Percentiles rank a stretch among this genome's conserved stretches.
phyloP scores from a whole-genome alignment of 78 protist species.

The Mantamonas sphyraenae region DNA sequence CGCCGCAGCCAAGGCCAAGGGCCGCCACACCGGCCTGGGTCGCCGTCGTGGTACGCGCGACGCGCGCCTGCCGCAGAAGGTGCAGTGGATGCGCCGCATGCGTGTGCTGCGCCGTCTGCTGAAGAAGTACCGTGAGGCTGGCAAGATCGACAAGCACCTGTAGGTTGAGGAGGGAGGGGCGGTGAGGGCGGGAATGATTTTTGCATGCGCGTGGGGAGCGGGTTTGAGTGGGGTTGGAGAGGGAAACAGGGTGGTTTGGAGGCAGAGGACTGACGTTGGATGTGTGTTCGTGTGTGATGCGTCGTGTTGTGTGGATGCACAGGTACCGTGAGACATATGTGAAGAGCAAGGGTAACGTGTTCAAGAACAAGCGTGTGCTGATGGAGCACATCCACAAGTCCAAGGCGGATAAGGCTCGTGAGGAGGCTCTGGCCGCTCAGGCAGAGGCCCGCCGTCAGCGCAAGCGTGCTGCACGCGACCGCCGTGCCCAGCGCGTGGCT shows the following conservation, averaged over 20 bases:
- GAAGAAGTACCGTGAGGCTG: constrained; percentile 88
- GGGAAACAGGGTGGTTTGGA: no score
- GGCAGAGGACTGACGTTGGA: no score
- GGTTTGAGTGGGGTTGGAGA: no score
- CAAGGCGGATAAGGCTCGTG: constrained; percentile 79
- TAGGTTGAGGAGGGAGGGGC: no score
- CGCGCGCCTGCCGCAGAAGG: constrained; percentile 95
- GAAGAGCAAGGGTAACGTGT: constrained; percentile 96
- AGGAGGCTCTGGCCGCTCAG: constrained; percentile 74
- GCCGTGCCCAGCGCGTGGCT: constrained; percentile 28
- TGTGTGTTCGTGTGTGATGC: no score
- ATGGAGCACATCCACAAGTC: constrained; percentile 91
- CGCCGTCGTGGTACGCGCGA: constrained; percentile 95
- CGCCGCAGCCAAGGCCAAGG: constrained; percentile 81
- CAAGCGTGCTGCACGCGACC: constrained; percentile 53
- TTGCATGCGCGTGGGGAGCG: no score
- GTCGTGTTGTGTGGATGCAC: no score
- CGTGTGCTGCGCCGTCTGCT: constrained; percentile 97
- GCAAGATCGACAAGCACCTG: constrained; percentile 91
- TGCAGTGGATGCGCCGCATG: constrained; percentile 94
- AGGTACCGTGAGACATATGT: constrained; percentile 92
- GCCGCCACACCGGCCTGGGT: constrained; percentile 91
- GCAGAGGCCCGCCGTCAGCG: constrained; percentile 88
- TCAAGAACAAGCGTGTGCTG: constrained; percentile 97
- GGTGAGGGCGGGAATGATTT: no score